These are phyloP conservation scores for Secale cereale DNA, from an alignment of 176 grass and related monocot species.

Conservation along the genomic window DNA sequence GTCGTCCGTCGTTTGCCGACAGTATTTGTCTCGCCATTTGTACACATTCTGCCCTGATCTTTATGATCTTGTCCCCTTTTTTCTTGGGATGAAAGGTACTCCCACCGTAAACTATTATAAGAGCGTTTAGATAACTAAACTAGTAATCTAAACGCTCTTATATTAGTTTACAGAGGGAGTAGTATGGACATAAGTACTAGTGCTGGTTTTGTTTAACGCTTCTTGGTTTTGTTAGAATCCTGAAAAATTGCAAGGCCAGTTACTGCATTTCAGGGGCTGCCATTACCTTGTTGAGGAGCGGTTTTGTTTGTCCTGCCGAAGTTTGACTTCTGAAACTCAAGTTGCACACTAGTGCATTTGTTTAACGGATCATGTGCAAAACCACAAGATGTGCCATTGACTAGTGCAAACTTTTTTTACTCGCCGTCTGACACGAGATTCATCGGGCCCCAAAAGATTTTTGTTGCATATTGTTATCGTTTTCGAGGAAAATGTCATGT, in stretches of 20 bases:
- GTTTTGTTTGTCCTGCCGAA: neutral
- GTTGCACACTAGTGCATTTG: neutral
- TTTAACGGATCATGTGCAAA: conserved; percentile 10
- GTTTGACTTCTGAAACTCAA: conserved; percentile 27
- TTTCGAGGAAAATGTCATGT: neutral
- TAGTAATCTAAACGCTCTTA: too few relatives aligned
- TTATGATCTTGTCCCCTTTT: neutral
- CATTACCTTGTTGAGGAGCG: neutral
- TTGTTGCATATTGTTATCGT: neutral
- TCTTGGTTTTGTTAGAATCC: too few relatives aligned
- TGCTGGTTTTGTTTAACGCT: too few relatives aligned
- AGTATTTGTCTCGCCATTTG: neutral
- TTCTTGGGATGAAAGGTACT: neutral
- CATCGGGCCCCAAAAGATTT: neutral
- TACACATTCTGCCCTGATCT: neutral
- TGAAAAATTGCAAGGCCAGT: too few relatives aligned
- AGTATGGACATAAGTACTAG: neutral
- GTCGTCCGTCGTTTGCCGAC: neutral
- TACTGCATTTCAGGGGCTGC: neutral
- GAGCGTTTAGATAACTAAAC: too few relatives aligned
- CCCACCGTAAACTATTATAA: too few relatives aligned
- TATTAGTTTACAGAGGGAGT: too few relatives aligned
- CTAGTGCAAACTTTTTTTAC: conserved; percentile 5
- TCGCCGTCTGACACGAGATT: conserved; percentile 13
- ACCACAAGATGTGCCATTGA: conserved; percentile 6